phyloP scores from a whole-genome alignment of 768 basidiomycete species.

The Auriscalpium vulgare region DNA sequence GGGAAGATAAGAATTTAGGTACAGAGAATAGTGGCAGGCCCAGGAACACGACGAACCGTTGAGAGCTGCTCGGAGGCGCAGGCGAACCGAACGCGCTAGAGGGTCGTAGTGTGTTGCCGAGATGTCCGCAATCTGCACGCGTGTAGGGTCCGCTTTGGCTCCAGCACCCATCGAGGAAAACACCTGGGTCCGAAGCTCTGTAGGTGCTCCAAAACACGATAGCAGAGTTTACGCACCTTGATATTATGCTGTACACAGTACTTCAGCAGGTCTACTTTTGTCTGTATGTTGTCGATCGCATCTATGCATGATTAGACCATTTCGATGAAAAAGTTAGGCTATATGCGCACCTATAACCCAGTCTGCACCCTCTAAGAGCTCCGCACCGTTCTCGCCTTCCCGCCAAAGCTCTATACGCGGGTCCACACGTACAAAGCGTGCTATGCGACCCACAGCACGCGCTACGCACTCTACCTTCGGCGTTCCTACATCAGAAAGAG shows the following conservation, averaged over 20 bases:
- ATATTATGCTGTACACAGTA: constrained; percentile 77
- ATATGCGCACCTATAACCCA: constrained; percentile 81
- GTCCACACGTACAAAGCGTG: constrained; percentile 86
- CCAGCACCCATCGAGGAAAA: constrained; percentile 98
- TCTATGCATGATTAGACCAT: constrained; percentile 34
- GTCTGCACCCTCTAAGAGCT: constrained; percentile 73
- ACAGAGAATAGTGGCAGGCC: not conserved
- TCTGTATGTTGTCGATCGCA: constrained; percentile 95
- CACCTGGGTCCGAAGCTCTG: constrained; percentile 37
- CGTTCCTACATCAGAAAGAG: constrained; percentile 83
- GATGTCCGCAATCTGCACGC: constrained; percentile 93
- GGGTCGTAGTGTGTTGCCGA: constrained; percentile 91
- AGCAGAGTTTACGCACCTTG: constrained; percentile 44
- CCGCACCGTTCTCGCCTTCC: constrained; percentile 62
- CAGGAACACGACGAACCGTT: constrained; percentile 9
- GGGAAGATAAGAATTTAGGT: constrained; percentile 22
- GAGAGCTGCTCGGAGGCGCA: constrained; percentile 49
- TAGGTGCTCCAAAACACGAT: not conserved
- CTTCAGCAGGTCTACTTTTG: constrained; percentile 89
- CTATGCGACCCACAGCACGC: constrained; percentile 57
- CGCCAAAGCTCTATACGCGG: constrained; percentile 79
- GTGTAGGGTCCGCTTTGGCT: constrained; percentile 90
- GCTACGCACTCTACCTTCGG: constrained; percentile 83
- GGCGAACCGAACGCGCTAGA: constrained; percentile 83
- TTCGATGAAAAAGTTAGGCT: constrained; percentile 3